phyloP scores from a whole-genome alignment of 2,329 filamentous ascomycete species.

The Aspergillus sclerotialis region DNA sequence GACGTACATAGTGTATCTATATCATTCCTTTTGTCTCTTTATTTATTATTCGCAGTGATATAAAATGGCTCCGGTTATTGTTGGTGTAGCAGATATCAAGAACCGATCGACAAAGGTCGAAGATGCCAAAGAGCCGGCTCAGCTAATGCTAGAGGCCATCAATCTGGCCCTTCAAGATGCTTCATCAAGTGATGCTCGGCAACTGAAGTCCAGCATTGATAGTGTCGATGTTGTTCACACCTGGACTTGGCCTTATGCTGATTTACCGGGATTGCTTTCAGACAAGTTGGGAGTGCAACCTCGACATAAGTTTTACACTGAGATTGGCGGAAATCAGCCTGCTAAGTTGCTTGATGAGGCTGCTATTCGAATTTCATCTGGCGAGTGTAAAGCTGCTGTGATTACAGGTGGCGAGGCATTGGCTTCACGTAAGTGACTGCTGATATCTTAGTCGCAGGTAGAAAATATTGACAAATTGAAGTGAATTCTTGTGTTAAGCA shows the following conservation, averaged over 20 bases:
- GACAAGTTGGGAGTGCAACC: slow-evolving; percentile 43
- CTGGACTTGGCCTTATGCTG: slow-evolving; percentile 51
- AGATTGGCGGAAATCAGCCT: slow-evolving; percentile 59
- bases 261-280: slow-evolving; percentile 50
- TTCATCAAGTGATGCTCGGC: slow-evolving; percentile 13
- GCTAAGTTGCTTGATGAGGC: slow-evolving; percentile 58
- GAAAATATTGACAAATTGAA: slow-evolving; percentile 23
- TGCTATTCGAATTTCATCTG: slow-evolving; percentile 48
- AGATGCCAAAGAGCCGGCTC: slow-evolving; percentile 53
- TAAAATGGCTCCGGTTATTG: slow-evolving; percentile 44
- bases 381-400: slow-evolving; percentile 51
- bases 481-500: slow-evolving; percentile 48
- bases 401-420: slow-evolving; percentile 60
- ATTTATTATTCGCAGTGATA: background rate
- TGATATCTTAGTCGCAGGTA: too few relatives aligned
- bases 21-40: too few relatives aligned
- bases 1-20: too few relatives aligned
- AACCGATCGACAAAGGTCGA: slow-evolving; percentile 48
- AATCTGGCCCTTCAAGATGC: slow-evolving; percentile 47
- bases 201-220: slow-evolving; percentile 46
- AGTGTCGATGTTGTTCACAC: slow-evolving; percentile 54
- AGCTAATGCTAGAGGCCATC: slow-evolving; percentile 54
- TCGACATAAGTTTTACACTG: slow-evolving; percentile 44
- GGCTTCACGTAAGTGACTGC: slow-evolving; percentile 43
- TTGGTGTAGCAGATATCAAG: slow-evolving; percentile 57